A percentile compares a stretch with the other conserved stretches of the same genome.
Evolutionary conservation across 2,329 filamentous ascomycete genomes (phyloP).

Genomic region (Mollisiaceae sp.): DNA sequence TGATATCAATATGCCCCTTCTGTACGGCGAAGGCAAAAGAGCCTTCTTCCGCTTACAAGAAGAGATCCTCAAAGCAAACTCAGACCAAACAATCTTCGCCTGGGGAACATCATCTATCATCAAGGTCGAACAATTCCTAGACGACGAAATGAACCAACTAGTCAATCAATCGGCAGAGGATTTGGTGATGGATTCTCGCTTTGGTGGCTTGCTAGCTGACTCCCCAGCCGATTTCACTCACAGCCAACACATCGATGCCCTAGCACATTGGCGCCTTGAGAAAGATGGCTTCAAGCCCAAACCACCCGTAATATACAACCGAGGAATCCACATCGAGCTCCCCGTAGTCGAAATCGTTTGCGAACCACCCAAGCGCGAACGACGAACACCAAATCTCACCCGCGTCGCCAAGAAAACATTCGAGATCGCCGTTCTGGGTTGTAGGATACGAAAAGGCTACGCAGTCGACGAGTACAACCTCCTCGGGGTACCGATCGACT

Average conservation of each 20-base stretch:
- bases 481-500: conserved; percentile 2
- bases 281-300: conserved; percentile 6
- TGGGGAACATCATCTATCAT: conserved; percentile 3
- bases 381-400: neutral
- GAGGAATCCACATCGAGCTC: conserved; percentile 2
- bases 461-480: conserved; percentile 7
- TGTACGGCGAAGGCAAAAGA: conserved; percentile 7
- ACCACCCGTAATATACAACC: conserved; percentile 4
- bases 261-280: neutral
- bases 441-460: neutral
- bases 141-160: conserved; percentile 4
- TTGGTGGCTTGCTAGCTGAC: conserved; percentile 1
- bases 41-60: conserved; percentile 10
- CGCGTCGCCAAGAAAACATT: conserved; percentile 6
- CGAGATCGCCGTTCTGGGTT: conserved; percentile 3
- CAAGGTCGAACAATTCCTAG: conserved; percentile 8
- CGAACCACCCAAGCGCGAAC: neutral
- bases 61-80: conserved; percentile 8
- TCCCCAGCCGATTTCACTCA: neutral
- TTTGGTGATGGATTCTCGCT: neutral
- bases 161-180: neutral
- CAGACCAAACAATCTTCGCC: conserved; percentile 6
- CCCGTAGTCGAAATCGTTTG: conserved; percentile 3
- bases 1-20: conserved; percentile 17
- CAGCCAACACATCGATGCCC: conserved; percentile 1